phyloP scores from a whole-genome alignment of 2,329 filamentous ascomycete species.

The Lachnellula hyalina region DNA sequence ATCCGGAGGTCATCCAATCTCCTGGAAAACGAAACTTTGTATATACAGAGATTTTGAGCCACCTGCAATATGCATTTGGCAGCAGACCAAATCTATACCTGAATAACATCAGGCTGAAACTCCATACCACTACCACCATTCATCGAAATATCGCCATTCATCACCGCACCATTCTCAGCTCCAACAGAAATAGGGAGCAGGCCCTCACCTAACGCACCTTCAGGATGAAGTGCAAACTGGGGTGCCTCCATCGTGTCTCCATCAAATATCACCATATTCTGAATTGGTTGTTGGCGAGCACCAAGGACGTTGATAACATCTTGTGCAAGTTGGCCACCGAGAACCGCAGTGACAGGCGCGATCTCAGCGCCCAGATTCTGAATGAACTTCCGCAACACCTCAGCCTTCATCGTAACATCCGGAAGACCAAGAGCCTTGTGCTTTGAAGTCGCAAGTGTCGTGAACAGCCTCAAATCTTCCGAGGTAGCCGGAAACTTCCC shows the following conservation, averaged over 20 bases:
- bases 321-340: conserved; percentile 87
- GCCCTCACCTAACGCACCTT: conserved; percentile 47
- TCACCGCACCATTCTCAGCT: conserved; percentile 19
- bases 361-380: conserved; percentile 82
- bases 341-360: conserved; percentile 78
- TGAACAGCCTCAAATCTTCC: conserved; percentile 71
- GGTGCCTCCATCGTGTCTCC: conserved; percentile 73
- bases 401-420: conserved; percentile 58
- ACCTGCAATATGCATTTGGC: background rate
- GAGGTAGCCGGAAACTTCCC: conserved; percentile 49
- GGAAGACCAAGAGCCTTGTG: conserved; percentile 71
- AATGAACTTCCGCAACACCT: conserved; percentile 77
- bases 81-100: conserved; percentile 9
- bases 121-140: conserved; percentile 10
- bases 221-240: conserved; percentile 77
- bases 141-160: conserved; percentile 10
- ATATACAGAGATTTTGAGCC: background rate
- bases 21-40: background rate
- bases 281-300: conserved; percentile 85
- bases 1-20: background rate
- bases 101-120: conserved; percentile 21
- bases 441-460: conserved; percentile 68
- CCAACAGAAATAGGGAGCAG: conserved; percentile 35
- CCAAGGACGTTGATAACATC: conserved; percentile 97
- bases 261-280: conserved; percentile 92